Percentiles rank a stretch among this genome's conserved stretches.
phyloP scores from a whole-genome alignment of 2,329 filamentous ascomycete genomes.

The Pseudogymnoascus sp. region DNA sequence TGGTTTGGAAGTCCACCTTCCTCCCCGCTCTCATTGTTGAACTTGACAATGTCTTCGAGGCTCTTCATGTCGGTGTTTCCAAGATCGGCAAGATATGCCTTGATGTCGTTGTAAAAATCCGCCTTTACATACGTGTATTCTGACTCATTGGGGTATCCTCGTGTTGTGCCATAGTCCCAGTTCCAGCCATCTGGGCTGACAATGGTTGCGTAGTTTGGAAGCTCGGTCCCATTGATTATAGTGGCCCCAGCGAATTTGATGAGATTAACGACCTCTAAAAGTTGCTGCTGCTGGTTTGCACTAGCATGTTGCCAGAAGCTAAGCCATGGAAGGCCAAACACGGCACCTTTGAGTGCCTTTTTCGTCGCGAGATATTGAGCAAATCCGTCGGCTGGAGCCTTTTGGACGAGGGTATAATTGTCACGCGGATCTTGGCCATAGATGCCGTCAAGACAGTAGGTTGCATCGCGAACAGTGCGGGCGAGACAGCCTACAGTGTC shows the following conservation, averaged over 20 bases:
- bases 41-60: constrained; percentile 10
- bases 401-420: constrained; percentile 58
- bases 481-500: constrained; percentile 65
- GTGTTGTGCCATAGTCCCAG: constrained; percentile 60
- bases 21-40: not conserved
- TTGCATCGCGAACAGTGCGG: constrained; percentile 62
- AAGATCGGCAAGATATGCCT: constrained; percentile 2
- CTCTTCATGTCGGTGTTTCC: not conserved
- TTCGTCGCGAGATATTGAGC: constrained; percentile 45
- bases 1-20: constrained; percentile 13
- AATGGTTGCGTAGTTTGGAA: constrained; percentile 55
- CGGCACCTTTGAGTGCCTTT: constrained; percentile 51
- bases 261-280: constrained; percentile 46
- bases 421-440: constrained; percentile 58
- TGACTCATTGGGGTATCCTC: constrained; percentile 63
- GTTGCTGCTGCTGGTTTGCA: constrained; percentile 46
- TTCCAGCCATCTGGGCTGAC: constrained; percentile 65
- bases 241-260: constrained; percentile 58
- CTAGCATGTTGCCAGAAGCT: constrained; percentile 63
- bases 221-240: constrained; percentile 63
- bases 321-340: constrained; percentile 66
- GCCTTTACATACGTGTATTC: not conserved
- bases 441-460: constrained; percentile 60
- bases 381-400: constrained; percentile 51
- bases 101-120: constrained; percentile 9